These are phyloP conservation scores for Penicillium nucicola DNA, from an alignment of 495 filamentous ascomycete genomes.

Conservation along the genomic window DNA sequence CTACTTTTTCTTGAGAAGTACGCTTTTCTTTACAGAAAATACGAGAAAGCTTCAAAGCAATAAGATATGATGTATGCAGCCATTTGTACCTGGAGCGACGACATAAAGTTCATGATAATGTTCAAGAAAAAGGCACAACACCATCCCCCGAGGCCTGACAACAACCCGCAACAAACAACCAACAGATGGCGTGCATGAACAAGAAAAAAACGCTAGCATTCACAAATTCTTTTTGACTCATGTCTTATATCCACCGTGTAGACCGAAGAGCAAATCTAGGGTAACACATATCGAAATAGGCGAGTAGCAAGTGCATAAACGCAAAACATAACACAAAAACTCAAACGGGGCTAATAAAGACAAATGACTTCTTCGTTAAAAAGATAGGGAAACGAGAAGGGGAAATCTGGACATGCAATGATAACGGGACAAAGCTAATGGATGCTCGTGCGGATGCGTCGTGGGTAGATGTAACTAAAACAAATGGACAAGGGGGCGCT, in stretches of 20 bases:
- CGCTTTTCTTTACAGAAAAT: too few species aligned
- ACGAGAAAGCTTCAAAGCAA: too few species aligned
- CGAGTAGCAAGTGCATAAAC: background rate
- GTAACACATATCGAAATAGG: constrained; percentile 2
- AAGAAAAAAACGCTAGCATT: constrained; percentile 10
- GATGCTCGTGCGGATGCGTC: constrained; percentile 34
- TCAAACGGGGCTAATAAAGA: constrained; percentile 1
- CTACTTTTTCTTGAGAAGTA: too few species aligned
- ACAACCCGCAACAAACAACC: background rate
- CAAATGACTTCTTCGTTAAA: background rate
- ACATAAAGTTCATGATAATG: background rate
- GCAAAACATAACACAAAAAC: background rate
- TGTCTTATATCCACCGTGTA: constrained; percentile 32
- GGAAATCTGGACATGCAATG: constrained; percentile 15
- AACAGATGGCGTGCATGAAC: constrained; percentile 6
- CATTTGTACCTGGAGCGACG: too few species aligned
- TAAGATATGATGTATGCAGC: too few species aligned
- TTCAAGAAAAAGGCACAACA: background rate
- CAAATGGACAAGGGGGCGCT: constrained; percentile 2
- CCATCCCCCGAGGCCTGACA: too few species aligned
- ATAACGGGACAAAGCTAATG: constrained; percentile 13
- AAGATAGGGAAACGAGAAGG: constrained; percentile 5
- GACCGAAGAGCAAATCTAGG: constrained; percentile 17
- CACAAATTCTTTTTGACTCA: constrained; percentile 18
- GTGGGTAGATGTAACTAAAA: constrained; percentile 20